phyloP scores from a whole-genome alignment of 2,329 filamentous ascomycete genomes.

The Cadophora gregata region DNA sequence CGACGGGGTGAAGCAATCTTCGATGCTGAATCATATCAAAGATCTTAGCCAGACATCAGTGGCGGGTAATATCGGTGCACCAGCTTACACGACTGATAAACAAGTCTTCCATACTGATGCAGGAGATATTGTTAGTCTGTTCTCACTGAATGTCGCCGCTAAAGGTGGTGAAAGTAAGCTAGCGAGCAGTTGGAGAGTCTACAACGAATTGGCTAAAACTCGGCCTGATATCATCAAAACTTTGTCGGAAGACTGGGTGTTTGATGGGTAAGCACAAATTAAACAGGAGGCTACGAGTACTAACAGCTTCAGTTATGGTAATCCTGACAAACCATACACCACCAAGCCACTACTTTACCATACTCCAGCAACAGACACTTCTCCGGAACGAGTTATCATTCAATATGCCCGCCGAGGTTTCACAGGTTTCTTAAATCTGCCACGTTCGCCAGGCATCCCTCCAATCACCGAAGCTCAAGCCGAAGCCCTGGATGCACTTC shows the following conservation, averaged over 20 bases:
- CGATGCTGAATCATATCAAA: slow-evolving; percentile 66
- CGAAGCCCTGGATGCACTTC: slow-evolving; percentile 52
- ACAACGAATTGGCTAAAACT: slow-evolving; percentile 58
- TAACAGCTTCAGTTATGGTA: slow-evolving; percentile 55
- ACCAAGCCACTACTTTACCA: slow-evolving; percentile 61
- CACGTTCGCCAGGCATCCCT: slow-evolving; percentile 59
- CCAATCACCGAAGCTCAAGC: slow-evolving; percentile 54
- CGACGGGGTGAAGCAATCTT: slow-evolving; percentile 54
- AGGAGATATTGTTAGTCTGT: slow-evolving; percentile 59
- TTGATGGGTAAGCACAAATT: slow-evolving; percentile 46
- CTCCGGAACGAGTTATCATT: slow-evolving; percentile 60
- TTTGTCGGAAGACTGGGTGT: slow-evolving; percentile 54
- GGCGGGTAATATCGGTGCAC: slow-evolving; percentile 56
- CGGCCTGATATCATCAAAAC: slow-evolving; percentile 60
- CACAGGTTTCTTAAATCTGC: slow-evolving; percentile 61
- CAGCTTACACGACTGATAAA: slow-evolving; percentile 65
- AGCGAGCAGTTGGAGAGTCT: slow-evolving; percentile 58
- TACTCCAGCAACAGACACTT: slow-evolving; percentile 52
- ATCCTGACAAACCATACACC: slow-evolving; percentile 52
- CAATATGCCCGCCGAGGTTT: slow-evolving; percentile 66
- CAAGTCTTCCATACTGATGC: slow-evolving; percentile 61
- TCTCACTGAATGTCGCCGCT: slow-evolving; percentile 52
- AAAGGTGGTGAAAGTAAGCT: slow-evolving; percentile 59
- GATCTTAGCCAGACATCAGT: slow-evolving; percentile 55
- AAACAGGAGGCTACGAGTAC: no score